Base-by-base conservation (phyloP, 495 filamentous ascomycete genomes). In the Aspergillus carlsbadensis region DNA sequence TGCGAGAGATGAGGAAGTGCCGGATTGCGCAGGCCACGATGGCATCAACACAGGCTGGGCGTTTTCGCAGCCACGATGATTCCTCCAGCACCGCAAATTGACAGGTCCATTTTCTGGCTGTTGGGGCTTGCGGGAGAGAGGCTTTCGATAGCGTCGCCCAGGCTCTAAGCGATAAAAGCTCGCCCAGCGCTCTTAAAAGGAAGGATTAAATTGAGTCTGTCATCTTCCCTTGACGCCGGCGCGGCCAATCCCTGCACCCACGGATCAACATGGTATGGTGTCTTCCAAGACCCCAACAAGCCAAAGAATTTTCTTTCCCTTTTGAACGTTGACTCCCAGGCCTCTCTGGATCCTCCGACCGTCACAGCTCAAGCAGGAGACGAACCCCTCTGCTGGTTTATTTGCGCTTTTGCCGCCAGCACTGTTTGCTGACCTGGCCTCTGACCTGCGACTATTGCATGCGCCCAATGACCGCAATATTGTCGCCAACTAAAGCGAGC, bases 181-280 rank as follows among this genome's bases (percentile, higher is more conserved):
- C 37, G 49, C 36, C 49, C 36, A 31, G 49, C 49, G 15, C 37
- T 42, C 49, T 33, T 35, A 6, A 20, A 11, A 33, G 47, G 13
- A 50, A 50, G 47, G 34, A 50, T 50, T 50, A 50, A 39, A 50
- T 50, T 50, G 47, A 18, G 47, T 14, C 47, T 50, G 34, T 34
- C 42, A 45, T 45, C 47, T 24, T 49, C 7, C 34, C 20, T 50
- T 50, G 33, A 50, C 47, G 47, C 47, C 47, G 34, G 47, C 47
- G 47, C 47, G 34, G 45, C 47, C 47, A 40, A 52, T 42, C 49
- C 49, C 49, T 52, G 49, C 37, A 40, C 22, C 22, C 11, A 10
- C 35, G 36, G 49, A 52, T 52, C 22, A 52, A 52, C 49, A 42
- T 52, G 49, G 49, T 52, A 34, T 52, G 49, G 49, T 34, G 36